Evolutionary conservation across 345 rosid species (phyloP), one percentile per base, ranked within the genome.

Genomic region (Citrus inodora): DNA sequence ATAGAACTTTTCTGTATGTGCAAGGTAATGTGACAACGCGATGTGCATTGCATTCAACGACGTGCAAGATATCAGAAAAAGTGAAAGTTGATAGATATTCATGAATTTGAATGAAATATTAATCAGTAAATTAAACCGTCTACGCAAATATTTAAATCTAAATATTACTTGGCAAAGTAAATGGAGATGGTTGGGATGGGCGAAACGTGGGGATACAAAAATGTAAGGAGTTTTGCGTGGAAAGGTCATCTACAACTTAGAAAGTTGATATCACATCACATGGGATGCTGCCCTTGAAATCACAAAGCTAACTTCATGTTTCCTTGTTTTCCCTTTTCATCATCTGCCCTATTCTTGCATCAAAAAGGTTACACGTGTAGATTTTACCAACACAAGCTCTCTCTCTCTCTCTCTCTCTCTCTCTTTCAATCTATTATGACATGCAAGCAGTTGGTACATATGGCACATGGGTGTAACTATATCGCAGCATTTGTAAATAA

Each of bases 261-360:
- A 78, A 85, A 84, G 85, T 78, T 76, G 65, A 75, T 14, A 40
- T 73, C 56, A 37, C 70, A 7, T 33, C 24, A 87, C 87, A 85
- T 87, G 91, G 88, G 82, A 61, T 87, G 90, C 84, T 61, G 76
- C 80, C 76, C 73, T 81, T 78, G 71, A 70, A 67, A 65, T 79
- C 64, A 40, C 64, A 25, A 85, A 48, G 40, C 46, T 38, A 64
- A 33, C 38, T 40, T 67, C 11, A 32, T 37, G 35, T 17, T 48
- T 1, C 17, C 51, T 7, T 19, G 1, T 35, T 4, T 38, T 25
- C 6, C 8, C 56, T 30, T 71, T 61, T 17, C 58, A 17, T 16
- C 22, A 53, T 53, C 58, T 51, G 11, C 17, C 56, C n/a, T 73
- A 58, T 73, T 51, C 11, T 60, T 25, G n/a, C 56, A 71, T 69